Percentiles rank a stretch among this genome's conserved stretches.
These are phyloP conservation scores for Collybia nuda DNA, from an alignment of 768 basidiomycete species.

Conservation along the genomic window DNA sequence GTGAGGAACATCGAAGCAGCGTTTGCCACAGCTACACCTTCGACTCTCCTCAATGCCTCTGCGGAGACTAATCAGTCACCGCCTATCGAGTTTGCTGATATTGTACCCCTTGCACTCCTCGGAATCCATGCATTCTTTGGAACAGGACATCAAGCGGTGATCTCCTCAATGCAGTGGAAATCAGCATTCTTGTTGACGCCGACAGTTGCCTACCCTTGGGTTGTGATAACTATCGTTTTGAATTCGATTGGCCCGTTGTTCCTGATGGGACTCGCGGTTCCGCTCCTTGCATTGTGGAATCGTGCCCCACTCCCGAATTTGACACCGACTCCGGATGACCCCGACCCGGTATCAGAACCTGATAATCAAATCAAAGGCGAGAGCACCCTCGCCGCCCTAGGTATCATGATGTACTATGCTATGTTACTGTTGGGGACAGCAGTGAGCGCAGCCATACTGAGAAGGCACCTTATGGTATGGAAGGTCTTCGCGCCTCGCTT, in stretches of 20 bases:
- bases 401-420: slow-evolving; percentile 70
- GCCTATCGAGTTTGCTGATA: slow-evolving; percentile 59
- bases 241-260: slow-evolving; percentile 80
- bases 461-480: slow-evolving; percentile 97
- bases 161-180: slow-evolving; percentile 95
- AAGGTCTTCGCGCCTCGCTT: slow-evolving; percentile 97
- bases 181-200: slow-evolving; percentile 81
- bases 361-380: slow-evolving; percentile 36
- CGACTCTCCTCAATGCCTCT: slow-evolving; percentile 36
- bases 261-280: slow-evolving; percentile 62
- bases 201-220: slow-evolving; percentile 67
- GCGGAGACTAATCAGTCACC: slow-evolving; percentile 26
- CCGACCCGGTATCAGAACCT: slow-evolving; percentile 11
- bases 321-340: not conserved
- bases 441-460: slow-evolving; percentile 67
- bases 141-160: slow-evolving; percentile 90
- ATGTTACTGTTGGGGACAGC: slow-evolving; percentile 68
- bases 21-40: slow-evolving; percentile 48
- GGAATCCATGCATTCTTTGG: slow-evolving; percentile 77
- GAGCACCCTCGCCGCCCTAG: slow-evolving; percentile 54
- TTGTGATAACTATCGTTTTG: slow-evolving; percentile 68
- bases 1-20: slow-evolving; percentile 51
- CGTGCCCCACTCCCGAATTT: slow-evolving; percentile 52
- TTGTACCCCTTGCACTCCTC: slow-evolving; percentile 73
- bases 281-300: slow-evolving; percentile 84